Evolutionary conservation across 2,329 filamentous ascomycete genomes (phyloP), one percentile per base, ranked within the genome.

Genomic region (Metarhizium anisopliae): DNA sequence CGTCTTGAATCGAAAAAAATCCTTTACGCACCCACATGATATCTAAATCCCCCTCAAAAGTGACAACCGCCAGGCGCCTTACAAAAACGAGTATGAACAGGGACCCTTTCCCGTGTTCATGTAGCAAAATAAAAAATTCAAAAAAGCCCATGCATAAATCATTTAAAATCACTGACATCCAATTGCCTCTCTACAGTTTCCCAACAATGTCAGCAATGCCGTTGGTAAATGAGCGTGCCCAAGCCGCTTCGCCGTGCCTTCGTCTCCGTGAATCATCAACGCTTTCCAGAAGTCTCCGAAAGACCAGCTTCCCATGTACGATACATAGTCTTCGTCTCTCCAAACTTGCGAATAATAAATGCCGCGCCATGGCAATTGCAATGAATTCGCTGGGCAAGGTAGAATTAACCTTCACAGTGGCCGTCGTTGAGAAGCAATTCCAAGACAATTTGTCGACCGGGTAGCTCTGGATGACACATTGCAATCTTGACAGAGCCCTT

Each of bases 371-470:
- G 50, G 25, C 20, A 32, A 11, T 49, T 11, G 45, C 32, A 13
- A n/a, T 45, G n/a, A 20, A 45, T 45, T 16, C 25, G n/a, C 7
- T 45, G 6, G 6, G 42, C 18, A 40, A 11, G 11, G 25, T 32
- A 16, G 11, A 18, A 18, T 36, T 40, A 59, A 13, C 43, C 50
- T 68, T 83, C 80, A 54, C 71, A 70, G 60, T 93, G 87, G 6
- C 90, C 92, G 66, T 95, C 89, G 69, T 97, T 97, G 63, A 97
- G 80, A 61, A 96, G 74, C 80, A 99, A 80, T 74, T 99, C 94
- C 60, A 97, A 77, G 60, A 99, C 85, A 61, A 99, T 85, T 75
- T 96, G 92, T 66, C 85, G 86, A 53, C 88, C 85, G 57, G 90
- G 82, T 60, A 88, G 78, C 72, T 95, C 89, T 0, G 94, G 94